Evolutionary conservation across 2,329 filamentous ascomycete species (phyloP).

Genomic region (Domatiomyces globalis): DNA sequence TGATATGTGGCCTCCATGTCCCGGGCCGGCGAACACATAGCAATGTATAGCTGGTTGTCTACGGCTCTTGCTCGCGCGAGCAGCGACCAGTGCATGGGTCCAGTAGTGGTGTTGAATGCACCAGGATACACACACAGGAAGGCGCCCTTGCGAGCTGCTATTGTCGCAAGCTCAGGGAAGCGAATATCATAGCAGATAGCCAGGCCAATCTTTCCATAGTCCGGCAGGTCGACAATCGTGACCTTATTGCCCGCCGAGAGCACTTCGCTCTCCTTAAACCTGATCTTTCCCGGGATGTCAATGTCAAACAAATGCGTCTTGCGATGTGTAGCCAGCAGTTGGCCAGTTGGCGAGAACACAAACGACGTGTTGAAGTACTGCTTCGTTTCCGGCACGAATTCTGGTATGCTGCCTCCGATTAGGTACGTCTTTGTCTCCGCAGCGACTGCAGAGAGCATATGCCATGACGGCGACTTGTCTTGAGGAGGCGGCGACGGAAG

Average conservation of each 20-base stretch:
- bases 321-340: conserved; percentile 73
- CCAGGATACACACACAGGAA: conserved; percentile 87
- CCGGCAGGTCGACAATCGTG: conserved; percentile 72
- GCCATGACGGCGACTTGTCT: conserved; percentile 65
- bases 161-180: conserved; percentile 83
- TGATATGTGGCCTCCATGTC: conserved; percentile 66
- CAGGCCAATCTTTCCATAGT: conserved; percentile 73
- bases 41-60: conserved; percentile 92
- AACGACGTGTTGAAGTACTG: conserved; percentile 85
- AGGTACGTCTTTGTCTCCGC: conserved; percentile 66
- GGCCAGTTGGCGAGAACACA: conserved; percentile 62
- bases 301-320: conserved; percentile 98
- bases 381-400: conserved; percentile 52
- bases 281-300: conserved; percentile 88
- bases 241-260: conserved; percentile 72
- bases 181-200: conserved; percentile 97
- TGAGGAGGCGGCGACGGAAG: conserved; percentile 57
- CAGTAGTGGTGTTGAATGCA: conserved; percentile 93
- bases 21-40: conserved; percentile 77
- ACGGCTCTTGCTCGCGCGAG: conserved; percentile 69
- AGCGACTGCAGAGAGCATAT: conserved; percentile 68
- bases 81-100: conserved; percentile 79
- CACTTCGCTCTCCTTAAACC: conserved; percentile 79
- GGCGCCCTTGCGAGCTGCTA: conserved; percentile 71
- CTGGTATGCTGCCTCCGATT: conserved; percentile 84